Evolutionary conservation across 805 yeast genomes (phyloP), one percentile per base, ranked within the genome.

Genomic region (Yamadazyma ubonensis): DNA sequence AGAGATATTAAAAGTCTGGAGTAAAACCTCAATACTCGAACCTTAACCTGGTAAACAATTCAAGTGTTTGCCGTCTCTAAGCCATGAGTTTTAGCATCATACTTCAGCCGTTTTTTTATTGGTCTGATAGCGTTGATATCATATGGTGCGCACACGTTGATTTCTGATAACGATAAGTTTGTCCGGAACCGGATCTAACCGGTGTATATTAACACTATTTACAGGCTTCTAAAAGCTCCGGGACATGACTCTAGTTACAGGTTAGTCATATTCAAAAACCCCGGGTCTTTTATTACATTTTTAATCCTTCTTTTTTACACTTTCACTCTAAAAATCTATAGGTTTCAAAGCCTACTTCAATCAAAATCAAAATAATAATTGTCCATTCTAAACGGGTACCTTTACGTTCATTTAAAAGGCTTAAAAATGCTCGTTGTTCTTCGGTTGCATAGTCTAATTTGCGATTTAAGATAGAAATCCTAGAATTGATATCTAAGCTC

Each of bases 381-480:
- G 88, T 83, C 95, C 95, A 86, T 57, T 90, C 97, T 32, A 90
- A 65, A 15, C 88, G 67, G 3, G 86, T 75, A 23, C 91, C 75
- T 44, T 83, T 85, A 50, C 80, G 79, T 51, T 89, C 96, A 41
- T 80, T 83, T 44, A 88, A 58, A 3, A 88, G 83, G 15, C 83
- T 76, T 46, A 89, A 70, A 26, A 90, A 66, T 2, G 89, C 90
- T 9, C 87, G 73, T 11, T 87, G 84, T 55, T 89, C 95, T 45
- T 90, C 96, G 0, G 95, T 81, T 2, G 95, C 88, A 61, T 90
- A 90, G 58, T 90, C 97, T 43, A 90, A 65, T 57, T 89, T 89
- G 39, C 89, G 74, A 58, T 90, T 90, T 56, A 90, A 65, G 25
- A 89, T 87, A 21, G 78, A 70, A 34, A 89, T 85, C 45, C 97